A percentile compares a stretch with the other conserved stretches of the same genome.
These are phyloP conservation scores for Delphinella strobiligena DNA, from an alignment of 2,329 filamentous ascomycete species.

Conservation along the genomic window DNA sequence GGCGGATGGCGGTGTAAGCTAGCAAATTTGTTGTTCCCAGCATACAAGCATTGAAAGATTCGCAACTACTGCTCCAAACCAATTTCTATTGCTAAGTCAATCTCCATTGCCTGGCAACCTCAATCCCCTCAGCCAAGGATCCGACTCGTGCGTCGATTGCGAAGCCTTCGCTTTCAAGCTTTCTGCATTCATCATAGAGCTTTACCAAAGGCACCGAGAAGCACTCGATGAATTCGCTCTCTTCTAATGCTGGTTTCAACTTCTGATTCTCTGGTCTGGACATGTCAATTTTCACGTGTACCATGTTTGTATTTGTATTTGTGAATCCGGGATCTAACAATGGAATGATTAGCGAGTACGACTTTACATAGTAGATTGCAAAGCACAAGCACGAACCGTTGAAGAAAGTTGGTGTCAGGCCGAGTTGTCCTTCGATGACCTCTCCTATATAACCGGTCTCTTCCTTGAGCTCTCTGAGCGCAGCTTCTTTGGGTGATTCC, in stretches of 20 bases:
- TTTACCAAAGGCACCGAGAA: conserved; percentile 45
- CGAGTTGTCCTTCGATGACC: conserved; percentile 14
- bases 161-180: conserved; percentile 56
- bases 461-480: conserved; percentile 45
- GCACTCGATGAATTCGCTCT: conserved; percentile 50
- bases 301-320: conserved; percentile 41
- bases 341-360: conserved; percentile 42
- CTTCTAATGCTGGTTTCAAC: conserved; percentile 48
- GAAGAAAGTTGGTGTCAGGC: conserved; percentile 28
- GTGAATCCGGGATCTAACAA: conserved; percentile 53
- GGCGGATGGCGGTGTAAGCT: too few species aligned
- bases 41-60: too few species aligned
- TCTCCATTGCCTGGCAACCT: conserved; percentile 49
- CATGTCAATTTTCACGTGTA: conserved; percentile 46
- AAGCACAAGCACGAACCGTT: conserved; percentile 25
- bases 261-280: conserved; percentile 33
- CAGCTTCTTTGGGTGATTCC: conserved; percentile 44
- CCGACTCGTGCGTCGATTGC: conserved; percentile 71
- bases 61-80: too few species aligned
- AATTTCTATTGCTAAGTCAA: too few species aligned
- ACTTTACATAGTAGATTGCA: conserved; percentile 8
- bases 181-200: conserved; percentile 48
- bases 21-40: too few species aligned
- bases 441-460: conserved; percentile 51
- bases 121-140: conserved; percentile 66